Percentiles rank a stretch among this genome's conserved stretches.
Conservation (phyloP, 2,329 filamentous ascomycete species). For the Penicillium vulpinum region DNA sequence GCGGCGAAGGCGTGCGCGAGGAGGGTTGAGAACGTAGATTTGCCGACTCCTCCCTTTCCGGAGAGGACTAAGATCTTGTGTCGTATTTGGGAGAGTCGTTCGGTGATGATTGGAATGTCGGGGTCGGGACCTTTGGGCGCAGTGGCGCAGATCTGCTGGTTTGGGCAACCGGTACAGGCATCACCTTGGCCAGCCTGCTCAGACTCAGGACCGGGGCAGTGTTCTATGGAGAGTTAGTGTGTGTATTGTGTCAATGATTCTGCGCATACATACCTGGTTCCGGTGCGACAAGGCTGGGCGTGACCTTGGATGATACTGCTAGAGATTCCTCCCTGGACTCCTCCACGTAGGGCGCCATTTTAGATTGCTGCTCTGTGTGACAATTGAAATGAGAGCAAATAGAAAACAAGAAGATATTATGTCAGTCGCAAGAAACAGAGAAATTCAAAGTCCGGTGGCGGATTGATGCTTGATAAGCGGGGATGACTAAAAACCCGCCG, state of each 20-base stretch:
- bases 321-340: conserved; percentile 71
- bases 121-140: conserved; percentile 94
- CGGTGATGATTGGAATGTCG: conserved; percentile 84
- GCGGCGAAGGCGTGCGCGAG: conserved; percentile 86
- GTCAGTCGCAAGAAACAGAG: background rate
- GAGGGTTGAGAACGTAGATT: conserved; percentile 88
- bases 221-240: conserved; percentile 55
- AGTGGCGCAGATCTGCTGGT: conserved; percentile 91
- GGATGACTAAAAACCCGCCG: conserved; percentile 3
- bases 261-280: conserved; percentile 63
- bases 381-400: background rate
- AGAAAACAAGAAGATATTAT: background rate
- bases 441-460: conserved; percentile 22
- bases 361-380: background rate
- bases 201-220: conserved; percentile 79
- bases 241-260: background rate
- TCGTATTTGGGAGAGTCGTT: conserved; percentile 74
- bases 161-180: conserved; percentile 91
- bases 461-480: conserved; percentile 16
- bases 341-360: conserved; percentile 81
- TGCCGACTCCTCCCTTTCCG: conserved; percentile 95
- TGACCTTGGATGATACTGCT: conserved; percentile 71
- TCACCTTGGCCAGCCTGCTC: conserved; percentile 63
- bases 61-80: conserved; percentile 93
- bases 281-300: conserved; percentile 84